Evolutionary conservation across 495 filamentous ascomycete species (phyloP), one percentile per base, ranked within the genome.

Genomic region (Lepidopterella palustris): DNA sequence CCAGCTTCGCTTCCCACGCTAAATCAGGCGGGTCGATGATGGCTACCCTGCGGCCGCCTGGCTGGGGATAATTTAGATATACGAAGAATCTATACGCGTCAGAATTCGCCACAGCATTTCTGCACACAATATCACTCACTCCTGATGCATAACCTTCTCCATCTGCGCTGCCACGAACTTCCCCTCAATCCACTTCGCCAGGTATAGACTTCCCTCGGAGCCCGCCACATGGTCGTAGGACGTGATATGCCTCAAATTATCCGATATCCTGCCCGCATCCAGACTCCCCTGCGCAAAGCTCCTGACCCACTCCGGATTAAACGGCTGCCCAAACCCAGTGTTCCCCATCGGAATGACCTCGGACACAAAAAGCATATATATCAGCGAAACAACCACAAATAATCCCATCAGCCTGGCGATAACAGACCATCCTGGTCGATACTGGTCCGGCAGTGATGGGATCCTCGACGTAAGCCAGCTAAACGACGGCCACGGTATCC

Each of bases 1-100:
- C 92, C 32, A 97, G 74, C 21, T 78, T 78, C n/a, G 92, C 93
- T 63, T 87, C 80, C 92, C 93, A 97, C 3, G 68, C 74, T 45
- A 84, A 67, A 55, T 83, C 78, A 23, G 80, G 77, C 3, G 88
- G 89, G 51, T 88, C 84, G 48, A 96, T 72, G 53, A 97, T 89
- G 49, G 89, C 83, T 57, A 99, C 85, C 67, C 84, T 83, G 64
- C 93, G 78, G 2, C 90, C 92, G 51, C 79, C 86, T 1, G 75
- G 68, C 64, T 80, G 88, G 6, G 93, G 92, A 64, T 95, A 97
- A 73, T 97, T 96, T 60, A 97, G 71, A 70, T 97, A 97, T 2
- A 95, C 91, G 63, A 87, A 48, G 53, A 55, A 70, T 26, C 66
- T 69, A 62, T 9, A 24, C 10, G 0, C 27, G 42, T 65, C 15